Conservation (phyloP, 495 filamentous ascomycete species). For the Neurospora sp. region DNA sequence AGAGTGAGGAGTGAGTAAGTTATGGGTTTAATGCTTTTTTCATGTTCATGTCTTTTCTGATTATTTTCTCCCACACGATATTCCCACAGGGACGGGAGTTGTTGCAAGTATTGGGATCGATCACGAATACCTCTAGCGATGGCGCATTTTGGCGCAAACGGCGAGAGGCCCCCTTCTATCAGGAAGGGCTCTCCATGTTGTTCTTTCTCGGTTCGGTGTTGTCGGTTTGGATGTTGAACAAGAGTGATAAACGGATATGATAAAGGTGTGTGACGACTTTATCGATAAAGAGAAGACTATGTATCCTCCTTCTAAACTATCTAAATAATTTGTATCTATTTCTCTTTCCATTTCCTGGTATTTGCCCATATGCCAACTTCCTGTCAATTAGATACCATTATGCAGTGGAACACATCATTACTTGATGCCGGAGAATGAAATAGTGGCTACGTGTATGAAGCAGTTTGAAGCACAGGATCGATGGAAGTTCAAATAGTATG, state of each 20-base stretch:
- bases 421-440: too few species aligned
- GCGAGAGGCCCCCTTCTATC: neutral
- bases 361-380: too few species aligned
- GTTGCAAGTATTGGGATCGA: neutral
- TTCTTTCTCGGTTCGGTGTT: neutral
- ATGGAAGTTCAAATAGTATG: neutral
- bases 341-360: neutral
- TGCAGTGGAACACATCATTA: too few species aligned
- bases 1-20: neutral
- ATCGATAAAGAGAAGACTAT: neutral
- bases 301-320: too few species aligned
- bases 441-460: too few species aligned
- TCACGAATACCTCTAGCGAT: neutral
- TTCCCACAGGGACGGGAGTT: neutral
- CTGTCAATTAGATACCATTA: too few species aligned
- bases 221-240: neutral
- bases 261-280: neutral
- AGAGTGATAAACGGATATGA: neutral
- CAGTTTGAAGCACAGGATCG: neutral
- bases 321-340: neutral
- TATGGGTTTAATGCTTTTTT: neutral
- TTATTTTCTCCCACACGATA: too few species aligned
- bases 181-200: neutral
- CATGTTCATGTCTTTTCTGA: neutral
- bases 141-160: neutral